Evolutionary conservation across 2,329 filamentous ascomycete genomes (phyloP).

Genomic region (Chaetothyriales sp.): DNA sequence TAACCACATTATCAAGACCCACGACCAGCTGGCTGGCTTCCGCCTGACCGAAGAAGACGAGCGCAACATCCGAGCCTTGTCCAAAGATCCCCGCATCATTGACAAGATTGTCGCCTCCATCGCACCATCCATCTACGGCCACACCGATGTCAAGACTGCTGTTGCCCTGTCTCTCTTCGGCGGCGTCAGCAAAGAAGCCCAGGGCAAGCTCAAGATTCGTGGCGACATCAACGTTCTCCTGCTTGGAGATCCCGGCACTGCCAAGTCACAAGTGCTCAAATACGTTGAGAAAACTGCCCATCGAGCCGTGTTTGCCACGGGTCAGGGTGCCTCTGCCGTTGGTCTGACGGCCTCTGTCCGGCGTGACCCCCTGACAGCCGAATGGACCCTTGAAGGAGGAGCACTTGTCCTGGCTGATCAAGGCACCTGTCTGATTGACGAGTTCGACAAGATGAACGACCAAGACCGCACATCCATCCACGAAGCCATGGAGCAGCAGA

Average conservation of each 20-base stretch:
- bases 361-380: constrained; percentile 82
- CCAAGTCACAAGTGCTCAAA: constrained; percentile 94
- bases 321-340: constrained; percentile 90
- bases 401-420: constrained; percentile 88
- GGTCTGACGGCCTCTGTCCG: constrained; percentile 95
- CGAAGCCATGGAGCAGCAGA: constrained; percentile 99
- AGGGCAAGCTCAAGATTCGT: constrained; percentile 76
- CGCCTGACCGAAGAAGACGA: constrained; percentile 90
- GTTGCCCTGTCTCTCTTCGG: constrained; percentile 88
- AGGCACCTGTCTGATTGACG: constrained; percentile 90
- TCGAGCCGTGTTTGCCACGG: constrained; percentile 90
- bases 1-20: constrained; percentile 91
- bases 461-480: constrained; percentile 96
- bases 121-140: constrained; percentile 92
- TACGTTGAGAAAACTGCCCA: constrained; percentile 97
- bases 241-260: constrained; percentile 90
- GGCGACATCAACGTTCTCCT: constrained; percentile 97
- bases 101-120: constrained; percentile 89
- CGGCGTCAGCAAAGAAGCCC: constrained; percentile 80
- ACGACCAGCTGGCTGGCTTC: constrained; percentile 95
- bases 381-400: constrained; percentile 95
- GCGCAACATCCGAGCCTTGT: constrained; percentile 71
- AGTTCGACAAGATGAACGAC: constrained; percentile 99
- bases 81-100: constrained; percentile 76
- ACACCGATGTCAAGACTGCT: constrained; percentile 92